Base-by-base conservation (phyloP, 768 basidiomycete genomes). In the Ephemerocybe angulata region DNA sequence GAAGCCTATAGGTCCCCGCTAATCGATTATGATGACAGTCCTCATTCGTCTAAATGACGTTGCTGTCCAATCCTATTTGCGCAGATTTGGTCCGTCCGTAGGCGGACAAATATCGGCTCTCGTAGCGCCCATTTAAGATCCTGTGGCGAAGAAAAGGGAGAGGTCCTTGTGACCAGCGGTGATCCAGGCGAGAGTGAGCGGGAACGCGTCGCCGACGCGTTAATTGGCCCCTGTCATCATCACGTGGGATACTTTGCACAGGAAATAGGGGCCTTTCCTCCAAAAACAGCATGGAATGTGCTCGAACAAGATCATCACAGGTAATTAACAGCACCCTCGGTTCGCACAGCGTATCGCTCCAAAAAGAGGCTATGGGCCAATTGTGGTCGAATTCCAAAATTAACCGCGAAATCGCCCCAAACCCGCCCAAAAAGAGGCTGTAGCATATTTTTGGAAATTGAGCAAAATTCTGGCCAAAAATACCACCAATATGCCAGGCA, bases 281-380 rank as follows among this genome's bases (percentile, higher is more conserved):
- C 56, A 60, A 58, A 59, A 42, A 53, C 24, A 37, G 57, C 54
- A 65, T 71, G 57, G 72, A 73, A 73, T 72, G 67, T 73, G 63
- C 70, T 69, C 66, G 69, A 72, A 72, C 60, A 58, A 29, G 31
- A 19, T 4, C 17, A 29, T 25, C 24, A 17, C 15, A 7, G 37
- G 49, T 55, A 50, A 37, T 30, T 22, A n/a, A 17, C 38, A 22
- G 3, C 21, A 52, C 47, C 41, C 33, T 22, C 47, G 51, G 24
- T 22, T 30, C 51, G 25, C 12, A 40, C 25, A n/a, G n/a, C n/a
- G n/a, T n/a, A n/a, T n/a, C n/a, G n/a, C n/a, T n/a, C n/a, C n/a
- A n/a, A n/a, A n/a, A n/a, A n/a, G n/a, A n/a, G n/a, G n/a, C n/a
- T n/a, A n/a, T n/a, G n/a, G n/a, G n/a, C n/a, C n/a, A n/a, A n/a